Conservation (phyloP, 2,329 filamentous ascomycete genomes). For the Trichoderma sp. region DNA sequence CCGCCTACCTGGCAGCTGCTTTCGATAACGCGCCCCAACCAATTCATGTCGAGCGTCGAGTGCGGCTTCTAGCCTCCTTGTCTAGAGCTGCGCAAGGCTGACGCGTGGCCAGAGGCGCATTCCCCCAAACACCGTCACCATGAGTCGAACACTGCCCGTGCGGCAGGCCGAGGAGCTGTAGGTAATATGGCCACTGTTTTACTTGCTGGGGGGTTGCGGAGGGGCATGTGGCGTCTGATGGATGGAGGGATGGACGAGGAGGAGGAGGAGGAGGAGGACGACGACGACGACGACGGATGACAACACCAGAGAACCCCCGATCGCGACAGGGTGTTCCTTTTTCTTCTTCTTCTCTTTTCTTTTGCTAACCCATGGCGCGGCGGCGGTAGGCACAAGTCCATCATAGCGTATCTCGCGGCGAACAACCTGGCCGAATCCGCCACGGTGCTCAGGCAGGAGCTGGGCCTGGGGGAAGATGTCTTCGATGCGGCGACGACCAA, state of each 20-base stretch:
- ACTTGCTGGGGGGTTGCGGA: constrained; percentile 6
- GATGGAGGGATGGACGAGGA: no score
- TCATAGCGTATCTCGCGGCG: constrained; percentile 83
- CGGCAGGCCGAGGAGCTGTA: constrained; percentile 89
- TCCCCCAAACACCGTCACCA: constrained; percentile 42
- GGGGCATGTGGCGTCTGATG: not conserved
- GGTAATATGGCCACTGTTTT: constrained; percentile 42
- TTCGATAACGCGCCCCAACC: constrained; percentile 26
- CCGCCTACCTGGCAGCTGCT: constrained; percentile 15
- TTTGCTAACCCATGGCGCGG: constrained; percentile 22
- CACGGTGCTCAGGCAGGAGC: constrained; percentile 72
- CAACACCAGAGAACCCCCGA: no score
- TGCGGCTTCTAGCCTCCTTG: constrained; percentile 28
- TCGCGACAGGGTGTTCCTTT: no score
- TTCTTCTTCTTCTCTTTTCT: not conserved
- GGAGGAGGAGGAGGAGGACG: not conserved
- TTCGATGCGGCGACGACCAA: constrained; percentile 83
- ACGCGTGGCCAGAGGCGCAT: constrained; percentile 29
- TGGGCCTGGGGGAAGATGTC: constrained; percentile 66
- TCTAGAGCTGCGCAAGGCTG: constrained; percentile 29
- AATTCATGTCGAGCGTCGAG: constrained; percentile 29
- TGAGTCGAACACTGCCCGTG: constrained; percentile 75
- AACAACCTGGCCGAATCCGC: constrained; percentile 72
- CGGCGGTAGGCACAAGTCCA: constrained; percentile 76
- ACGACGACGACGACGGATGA: no score